Percentiles rank a stretch among this genome's conserved stretches.
Evolutionary conservation across 805 yeast genomes (phyloP).

Genomic region (Saturnispora dispora): DNA sequence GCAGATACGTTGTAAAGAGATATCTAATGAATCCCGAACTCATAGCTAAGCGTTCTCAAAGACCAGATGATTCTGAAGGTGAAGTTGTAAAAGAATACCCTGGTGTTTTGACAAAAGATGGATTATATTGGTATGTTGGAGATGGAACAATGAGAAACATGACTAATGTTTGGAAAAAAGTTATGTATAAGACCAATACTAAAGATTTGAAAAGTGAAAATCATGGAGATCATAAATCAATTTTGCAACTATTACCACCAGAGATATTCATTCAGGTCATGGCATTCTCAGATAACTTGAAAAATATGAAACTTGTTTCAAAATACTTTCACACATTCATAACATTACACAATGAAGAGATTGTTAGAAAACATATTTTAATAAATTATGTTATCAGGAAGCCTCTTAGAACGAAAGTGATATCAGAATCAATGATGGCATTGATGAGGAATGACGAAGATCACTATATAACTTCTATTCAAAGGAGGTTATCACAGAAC

Average conservation of each 20-base stretch:
- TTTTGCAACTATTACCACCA: constrained; percentile 8
- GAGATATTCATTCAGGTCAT: constrained; percentile 13
- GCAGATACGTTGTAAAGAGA: constrained; percentile 2
- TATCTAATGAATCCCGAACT: not conserved
- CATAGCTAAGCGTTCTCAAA: not conserved
- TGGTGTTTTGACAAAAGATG: constrained; percentile 1
- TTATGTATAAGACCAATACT: not conserved
- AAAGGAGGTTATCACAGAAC: constrained; percentile 4
- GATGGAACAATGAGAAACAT: not conserved
- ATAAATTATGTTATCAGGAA: constrained; percentile 4
- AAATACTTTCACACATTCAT: constrained; percentile 11
- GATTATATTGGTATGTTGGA: constrained; percentile 1
- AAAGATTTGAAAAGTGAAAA: not conserved
- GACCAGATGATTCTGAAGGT: constrained; percentile 1
- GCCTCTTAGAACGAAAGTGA: not conserved
- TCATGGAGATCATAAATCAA: not conserved
- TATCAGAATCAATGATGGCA: not conserved
- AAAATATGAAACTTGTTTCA: constrained; percentile 3
- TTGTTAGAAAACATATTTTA: constrained; percentile 3
- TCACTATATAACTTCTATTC: constrained; percentile 10
- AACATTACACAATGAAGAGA: constrained; percentile 5
- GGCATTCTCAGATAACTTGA: constrained; percentile 10
- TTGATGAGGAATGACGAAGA: constrained; percentile 8
- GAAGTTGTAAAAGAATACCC: not conserved
- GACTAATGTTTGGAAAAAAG: not conserved